phyloP scores from a whole-genome alignment of 768 basidiomycete species.

The Kondoa subrosea region DNA sequence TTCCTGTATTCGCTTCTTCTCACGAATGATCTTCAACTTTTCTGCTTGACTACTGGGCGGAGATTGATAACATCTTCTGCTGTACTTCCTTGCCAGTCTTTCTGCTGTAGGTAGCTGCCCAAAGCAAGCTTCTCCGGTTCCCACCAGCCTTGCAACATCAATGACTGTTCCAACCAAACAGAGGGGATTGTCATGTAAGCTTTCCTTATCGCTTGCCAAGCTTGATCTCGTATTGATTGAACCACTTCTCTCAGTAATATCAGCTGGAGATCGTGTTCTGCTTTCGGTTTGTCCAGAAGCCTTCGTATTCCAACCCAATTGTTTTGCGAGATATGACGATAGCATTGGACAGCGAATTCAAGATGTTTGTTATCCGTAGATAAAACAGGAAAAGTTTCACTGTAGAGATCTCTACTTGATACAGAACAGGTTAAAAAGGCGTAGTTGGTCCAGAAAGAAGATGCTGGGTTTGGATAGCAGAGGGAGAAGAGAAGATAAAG shows the following conservation, averaged over 20 bases:
- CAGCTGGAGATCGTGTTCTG: constrained; percentile 10
- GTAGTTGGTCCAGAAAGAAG: constrained; percentile 6
- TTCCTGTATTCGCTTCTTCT: no score
- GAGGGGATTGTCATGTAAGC: constrained; percentile 7
- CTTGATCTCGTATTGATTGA: neutral
- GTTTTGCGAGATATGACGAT: neutral
- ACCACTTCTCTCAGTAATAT: constrained; percentile 5
- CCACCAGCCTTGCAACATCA: neutral
- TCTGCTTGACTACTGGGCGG: no score
- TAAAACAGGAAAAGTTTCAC: neutral
- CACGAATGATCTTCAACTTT: no score
- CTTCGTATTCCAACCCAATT: constrained; percentile 8
- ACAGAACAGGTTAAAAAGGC: neutral
- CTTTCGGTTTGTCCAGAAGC: neutral
- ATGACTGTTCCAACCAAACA: neutral
- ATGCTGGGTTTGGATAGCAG: constrained; percentile 3
- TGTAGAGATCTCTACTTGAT: neutral
- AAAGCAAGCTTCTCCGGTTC: neutral
- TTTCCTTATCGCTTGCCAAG: constrained; percentile 8
- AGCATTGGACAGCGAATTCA: constrained; percentile 1
- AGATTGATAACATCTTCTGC: neutral
- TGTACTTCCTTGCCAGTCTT: neutral
- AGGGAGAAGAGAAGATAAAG: constrained; percentile 15
- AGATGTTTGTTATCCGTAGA: constrained; percentile 6
- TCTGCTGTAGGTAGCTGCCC: neutral